Evolutionary conservation across 192 early-diverging fungal genomes (phyloP).

Genomic region (Coemansia interrupta): DNA sequence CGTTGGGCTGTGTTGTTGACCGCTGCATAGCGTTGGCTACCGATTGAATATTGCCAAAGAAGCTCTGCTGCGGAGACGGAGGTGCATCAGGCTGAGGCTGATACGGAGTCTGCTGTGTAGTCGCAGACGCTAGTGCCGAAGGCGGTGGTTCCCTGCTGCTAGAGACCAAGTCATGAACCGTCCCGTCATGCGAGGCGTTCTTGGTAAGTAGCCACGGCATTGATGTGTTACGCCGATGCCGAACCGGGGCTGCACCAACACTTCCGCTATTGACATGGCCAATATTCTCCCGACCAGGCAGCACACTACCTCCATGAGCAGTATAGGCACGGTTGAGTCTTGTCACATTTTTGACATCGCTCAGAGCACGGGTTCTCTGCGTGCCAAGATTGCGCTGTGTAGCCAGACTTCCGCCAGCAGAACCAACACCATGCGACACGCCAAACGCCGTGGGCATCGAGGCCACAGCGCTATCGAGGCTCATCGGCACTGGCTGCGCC

Average conservation of each 20-base stretch:
- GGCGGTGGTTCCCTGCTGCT: neutral
- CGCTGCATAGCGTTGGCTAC: constrained; percentile 1
- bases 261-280: neutral
- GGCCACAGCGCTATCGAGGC: constrained; percentile 16
- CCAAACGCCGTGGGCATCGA: constrained; percentile 9
- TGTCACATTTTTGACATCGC: constrained; percentile 23
- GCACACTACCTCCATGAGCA: neutral
- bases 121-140: constrained; percentile 1
- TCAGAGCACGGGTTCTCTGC: constrained; percentile 28
- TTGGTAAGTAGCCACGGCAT: constrained; percentile 35
- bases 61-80: constrained; percentile 6
- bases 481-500: neutral
- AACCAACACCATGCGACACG: neutral
- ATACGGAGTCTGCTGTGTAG: neutral
- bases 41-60: constrained; percentile 18
- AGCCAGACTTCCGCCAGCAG: neutral
- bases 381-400: constrained; percentile 31
- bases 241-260: neutral
- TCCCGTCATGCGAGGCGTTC: constrained; percentile 4
- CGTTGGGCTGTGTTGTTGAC: constrained; percentile 14
- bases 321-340: constrained; percentile 9
- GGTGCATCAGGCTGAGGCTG: neutral
- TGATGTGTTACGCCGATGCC: constrained; percentile 41
- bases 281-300: neutral
- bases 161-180: neutral